Evolutionary conservation across 495 filamentous ascomycete species (phyloP).

Genomic region (Neurospora terricola): DNA sequence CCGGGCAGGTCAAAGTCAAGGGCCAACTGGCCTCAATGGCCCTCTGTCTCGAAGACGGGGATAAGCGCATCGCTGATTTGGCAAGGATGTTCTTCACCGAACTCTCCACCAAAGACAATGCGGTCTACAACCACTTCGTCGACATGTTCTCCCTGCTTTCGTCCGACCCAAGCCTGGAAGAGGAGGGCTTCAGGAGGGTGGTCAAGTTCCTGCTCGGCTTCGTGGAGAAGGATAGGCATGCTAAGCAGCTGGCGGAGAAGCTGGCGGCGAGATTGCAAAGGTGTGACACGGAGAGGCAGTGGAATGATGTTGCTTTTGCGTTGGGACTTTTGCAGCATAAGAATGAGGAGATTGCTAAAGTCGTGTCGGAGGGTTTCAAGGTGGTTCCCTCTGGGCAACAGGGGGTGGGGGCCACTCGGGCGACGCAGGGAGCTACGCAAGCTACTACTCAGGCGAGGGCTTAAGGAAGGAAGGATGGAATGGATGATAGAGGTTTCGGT

Average conservation of each 20-base stretch:
- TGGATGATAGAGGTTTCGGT: background rate
- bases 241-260: constrained; percentile 90
- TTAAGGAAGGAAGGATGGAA: background rate
- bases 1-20: constrained; percentile 98
- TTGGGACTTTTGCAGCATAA: constrained; percentile 86
- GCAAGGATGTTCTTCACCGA: constrained; percentile 98
- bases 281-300: constrained; percentile 88
- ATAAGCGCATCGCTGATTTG: constrained; percentile 87
- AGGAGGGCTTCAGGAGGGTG: constrained; percentile 73
- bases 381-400: constrained; percentile 49
- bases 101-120: constrained; percentile 94
- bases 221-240: constrained; percentile 99
- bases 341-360: constrained; percentile 91
- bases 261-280: constrained; percentile 76
- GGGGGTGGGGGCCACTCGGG: background rate
- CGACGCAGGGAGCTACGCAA: background rate
- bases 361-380: constrained; percentile 74
- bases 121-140: constrained; percentile 98
- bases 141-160: constrained; percentile 96
- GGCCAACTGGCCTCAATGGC: constrained; percentile 99
- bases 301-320: constrained; percentile 93
- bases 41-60: constrained; percentile 91
- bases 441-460: background rate
- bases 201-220: constrained; percentile 89
- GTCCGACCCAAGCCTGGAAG: constrained; percentile 69